These are phyloP conservation scores for Russula sp. DNA, from an alignment of 768 basidiomycete species.

Conservation along the genomic window DNA sequence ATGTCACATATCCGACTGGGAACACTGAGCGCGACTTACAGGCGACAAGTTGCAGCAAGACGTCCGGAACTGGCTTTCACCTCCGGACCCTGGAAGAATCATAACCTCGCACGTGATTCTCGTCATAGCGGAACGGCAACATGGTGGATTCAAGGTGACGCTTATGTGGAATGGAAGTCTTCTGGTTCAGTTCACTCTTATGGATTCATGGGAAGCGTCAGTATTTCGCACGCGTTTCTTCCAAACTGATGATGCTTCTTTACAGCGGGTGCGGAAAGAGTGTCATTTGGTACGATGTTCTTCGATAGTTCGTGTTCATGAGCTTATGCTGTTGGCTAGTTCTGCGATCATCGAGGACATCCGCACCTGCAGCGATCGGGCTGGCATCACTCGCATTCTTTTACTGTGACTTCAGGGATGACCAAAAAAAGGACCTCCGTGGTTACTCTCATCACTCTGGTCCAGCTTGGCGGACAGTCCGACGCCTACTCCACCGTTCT, in stretches of 20 bases:
- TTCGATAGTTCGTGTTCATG: neutral
- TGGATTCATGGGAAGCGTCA: constrained; percentile 19
- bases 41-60: constrained; percentile 1
- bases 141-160: constrained; percentile 1
- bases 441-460: constrained; percentile 9
- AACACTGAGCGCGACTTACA: neutral
- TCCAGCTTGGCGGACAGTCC: neutral
- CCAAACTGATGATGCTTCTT: neutral
- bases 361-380: neutral
- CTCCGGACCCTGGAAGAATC: constrained; percentile 13
- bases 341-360: constrained; percentile 1
- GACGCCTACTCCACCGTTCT: neutral
- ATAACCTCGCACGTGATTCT: neutral
- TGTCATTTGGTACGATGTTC: neutral
- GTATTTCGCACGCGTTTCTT: neutral
- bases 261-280: constrained; percentile 11
- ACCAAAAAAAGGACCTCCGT: neutral
- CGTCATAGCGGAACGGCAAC: neutral
- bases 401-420: constrained; percentile 12
- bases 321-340: neutral
- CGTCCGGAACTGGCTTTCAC: constrained; percentile 5
- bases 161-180: constrained; percentile 5
- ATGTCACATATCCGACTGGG: too few species aligned
- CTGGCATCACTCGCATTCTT: constrained; percentile 8
- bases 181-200: neutral